A percentile compares a stretch with the other conserved stretches of the same genome.
phyloP scores from a whole-genome alignment of 2,329 filamentous ascomycete species.

The Allantophomopsis lycopodina region DNA sequence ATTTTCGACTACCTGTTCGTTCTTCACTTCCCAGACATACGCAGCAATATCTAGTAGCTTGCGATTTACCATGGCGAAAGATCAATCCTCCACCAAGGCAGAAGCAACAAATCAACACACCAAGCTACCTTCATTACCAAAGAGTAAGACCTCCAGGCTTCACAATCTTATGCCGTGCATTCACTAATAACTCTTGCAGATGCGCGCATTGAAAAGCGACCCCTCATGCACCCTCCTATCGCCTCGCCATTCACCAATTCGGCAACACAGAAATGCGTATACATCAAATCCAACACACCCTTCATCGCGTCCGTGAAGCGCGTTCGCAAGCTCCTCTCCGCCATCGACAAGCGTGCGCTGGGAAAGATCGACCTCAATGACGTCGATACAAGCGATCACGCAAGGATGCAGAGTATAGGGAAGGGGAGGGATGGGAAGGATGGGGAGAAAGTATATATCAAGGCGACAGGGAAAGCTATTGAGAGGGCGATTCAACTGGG shows the following conservation, averaged over 20 bases:
- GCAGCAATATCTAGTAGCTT: too few species aligned
- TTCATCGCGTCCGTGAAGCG: slow-evolving; percentile 18
- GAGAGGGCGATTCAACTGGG: slow-evolving; percentile 14
- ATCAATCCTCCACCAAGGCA: not conserved
- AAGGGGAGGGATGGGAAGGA: slow-evolving; percentile 4
- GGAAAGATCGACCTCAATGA: slow-evolving; percentile 5
- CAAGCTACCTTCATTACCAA: slow-evolving; percentile 10
- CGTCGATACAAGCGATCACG: slow-evolving; percentile 2
- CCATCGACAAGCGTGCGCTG: slow-evolving; percentile 12
- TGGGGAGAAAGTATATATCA: slow-evolving; percentile 16
- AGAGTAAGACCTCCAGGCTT: slow-evolving; percentile 4
- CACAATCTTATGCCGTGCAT: not conserved
- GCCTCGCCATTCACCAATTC: slow-evolving; percentile 8
- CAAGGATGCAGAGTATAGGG: slow-evolving; percentile 8
- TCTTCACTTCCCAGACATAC: too few species aligned
- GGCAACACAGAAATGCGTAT: slow-evolving; percentile 14
- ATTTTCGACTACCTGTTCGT: too few species aligned
- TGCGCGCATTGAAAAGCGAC: slow-evolving; percentile 17
- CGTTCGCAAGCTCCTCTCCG: slow-evolving; percentile 12
- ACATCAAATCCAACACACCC: slow-evolving; percentile 13
- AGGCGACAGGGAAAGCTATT: slow-evolving; percentile 18
- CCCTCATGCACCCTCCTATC: slow-evolving; percentile 17
- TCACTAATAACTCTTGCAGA: slow-evolving; percentile 7
- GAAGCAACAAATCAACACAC: slow-evolving; percentile 3
- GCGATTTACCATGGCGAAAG: not conserved